Percentiles rank a stretch among this genome's conserved stretches.
phyloP scores from a whole-genome alignment of 805 yeast genomes.

The Saccharomyces jurei region DNA sequence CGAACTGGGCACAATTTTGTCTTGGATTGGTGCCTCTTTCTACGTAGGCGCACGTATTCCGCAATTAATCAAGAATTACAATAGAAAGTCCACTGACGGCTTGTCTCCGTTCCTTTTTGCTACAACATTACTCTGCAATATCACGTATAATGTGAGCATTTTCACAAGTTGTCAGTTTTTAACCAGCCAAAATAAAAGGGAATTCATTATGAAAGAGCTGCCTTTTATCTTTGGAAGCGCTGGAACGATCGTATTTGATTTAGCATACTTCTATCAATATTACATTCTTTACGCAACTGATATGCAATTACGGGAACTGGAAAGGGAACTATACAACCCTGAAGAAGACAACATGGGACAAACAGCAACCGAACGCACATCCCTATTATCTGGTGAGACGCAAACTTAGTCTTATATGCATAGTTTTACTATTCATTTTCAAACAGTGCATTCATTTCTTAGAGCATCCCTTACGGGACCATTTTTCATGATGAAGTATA shows the following conservation, averaged over 20 bases:
- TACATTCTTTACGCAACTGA: conserved; percentile 29
- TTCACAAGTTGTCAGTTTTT: conserved; percentile 52
- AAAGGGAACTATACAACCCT: conserved; percentile 11
- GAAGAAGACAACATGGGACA: neutral
- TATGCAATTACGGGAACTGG: conserved; percentile 21
- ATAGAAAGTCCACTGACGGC: conserved; percentile 78
- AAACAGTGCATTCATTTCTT: neutral
- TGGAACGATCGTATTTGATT: conserved; percentile 76
- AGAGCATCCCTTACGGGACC: neutral
- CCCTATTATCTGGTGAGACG: conserved; percentile 1
- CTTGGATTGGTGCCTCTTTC: conserved; percentile 73
- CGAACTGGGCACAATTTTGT: conserved; percentile 41
- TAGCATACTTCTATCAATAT: conserved; percentile 57
- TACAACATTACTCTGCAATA: conserved; percentile 71
- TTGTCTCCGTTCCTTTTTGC: conserved; percentile 72
- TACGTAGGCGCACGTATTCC: conserved; percentile 79
- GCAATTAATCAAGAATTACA: conserved; percentile 68
- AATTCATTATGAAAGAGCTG: conserved; percentile 57
- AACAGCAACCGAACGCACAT: conserved; percentile 3
- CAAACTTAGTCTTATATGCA: neutral
- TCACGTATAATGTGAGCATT: conserved; percentile 69
- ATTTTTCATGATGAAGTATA: neutral
- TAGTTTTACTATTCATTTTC: neutral
- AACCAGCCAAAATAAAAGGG: conserved; percentile 31
- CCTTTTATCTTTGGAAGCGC: conserved; percentile 81